Conservation (phyloP, 495 filamentous ascomycete species). For the Thermochaetoides thermophila region DNA sequence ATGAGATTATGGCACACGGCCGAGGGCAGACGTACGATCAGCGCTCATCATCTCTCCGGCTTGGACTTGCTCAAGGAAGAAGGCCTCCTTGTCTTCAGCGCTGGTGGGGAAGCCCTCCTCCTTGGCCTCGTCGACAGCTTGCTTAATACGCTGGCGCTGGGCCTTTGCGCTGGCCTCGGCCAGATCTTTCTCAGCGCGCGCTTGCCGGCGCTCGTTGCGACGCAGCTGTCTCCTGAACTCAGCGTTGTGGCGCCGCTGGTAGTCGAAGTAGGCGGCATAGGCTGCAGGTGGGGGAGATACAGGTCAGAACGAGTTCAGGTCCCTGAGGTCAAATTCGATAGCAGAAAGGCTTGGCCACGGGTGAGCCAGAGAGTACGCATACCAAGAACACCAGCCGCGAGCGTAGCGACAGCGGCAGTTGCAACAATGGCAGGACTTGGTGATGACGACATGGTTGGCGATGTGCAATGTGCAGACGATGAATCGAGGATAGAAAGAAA, state of each 20-base stretch:
- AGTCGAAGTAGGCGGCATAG: conserved; percentile 88
- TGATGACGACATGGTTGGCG: conserved; percentile 36
- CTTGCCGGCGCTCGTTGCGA: conserved; percentile 63
- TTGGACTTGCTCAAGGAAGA: conserved; percentile 91
- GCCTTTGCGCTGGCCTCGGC: conserved; percentile 48
- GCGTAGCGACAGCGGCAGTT: conserved; percentile 55
- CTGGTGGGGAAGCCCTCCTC: conserved; percentile 82
- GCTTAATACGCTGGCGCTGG: conserved; percentile 59
- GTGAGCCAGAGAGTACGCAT: conserved; percentile 17
- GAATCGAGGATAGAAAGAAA: too few relatives aligned
- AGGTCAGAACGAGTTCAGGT: too few relatives aligned
- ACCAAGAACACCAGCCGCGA: conserved; percentile 66
- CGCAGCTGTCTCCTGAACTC: conserved; percentile 77
- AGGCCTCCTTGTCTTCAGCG: conserved; percentile 65
- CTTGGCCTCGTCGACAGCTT: conserved; percentile 59
- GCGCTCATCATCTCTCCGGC: conserved; percentile 60
- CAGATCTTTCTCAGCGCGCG: conserved; percentile 61
- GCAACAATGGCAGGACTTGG: conserved; percentile 57
- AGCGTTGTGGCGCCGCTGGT: conserved; percentile 73
- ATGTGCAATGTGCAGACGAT: too few relatives aligned
- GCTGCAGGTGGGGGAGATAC: conserved; percentile 20
- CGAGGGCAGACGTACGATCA: conserved; percentile 24
- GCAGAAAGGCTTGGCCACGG: too few relatives aligned
- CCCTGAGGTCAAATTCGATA: too few relatives aligned
- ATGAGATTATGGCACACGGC: background rate